phyloP scores from a whole-genome alignment of 805 yeast species.

The Alloascoidea africana region DNA sequence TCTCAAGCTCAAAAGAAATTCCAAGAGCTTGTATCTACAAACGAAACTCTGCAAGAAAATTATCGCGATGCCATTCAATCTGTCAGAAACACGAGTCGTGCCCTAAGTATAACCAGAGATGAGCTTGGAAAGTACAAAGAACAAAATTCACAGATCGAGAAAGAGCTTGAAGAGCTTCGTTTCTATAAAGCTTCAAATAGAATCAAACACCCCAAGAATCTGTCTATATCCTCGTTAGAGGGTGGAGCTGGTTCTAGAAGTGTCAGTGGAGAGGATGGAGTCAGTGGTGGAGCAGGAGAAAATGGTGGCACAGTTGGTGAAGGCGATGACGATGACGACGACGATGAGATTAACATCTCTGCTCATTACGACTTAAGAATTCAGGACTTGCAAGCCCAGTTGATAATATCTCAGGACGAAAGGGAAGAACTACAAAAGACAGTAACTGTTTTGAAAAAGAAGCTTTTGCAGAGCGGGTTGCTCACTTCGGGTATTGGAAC shows the following conservation, averaged over 20 bases:
- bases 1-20: not conserved
- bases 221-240: no score
- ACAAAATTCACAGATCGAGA: conserved; percentile 34
- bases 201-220: conserved; percentile 32
- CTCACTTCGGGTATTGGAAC: not conserved
- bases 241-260: no score
- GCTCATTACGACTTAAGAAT: conserved; percentile 56
- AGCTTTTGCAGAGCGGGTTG: not conserved
- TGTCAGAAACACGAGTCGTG: conserved; percentile 46
- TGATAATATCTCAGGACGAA: conserved; percentile 69
- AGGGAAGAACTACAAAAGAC: conserved; percentile 41
- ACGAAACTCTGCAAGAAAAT: not conserved
- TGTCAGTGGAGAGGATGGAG: conserved; percentile 16
- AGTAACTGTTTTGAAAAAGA: not conserved
- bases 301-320: conserved; percentile 20
- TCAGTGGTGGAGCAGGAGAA: conserved; percentile 15
- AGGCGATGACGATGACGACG: not conserved
- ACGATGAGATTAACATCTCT: not conserved
- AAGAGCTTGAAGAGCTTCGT: conserved; percentile 51
- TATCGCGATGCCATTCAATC: conserved; percentile 1
- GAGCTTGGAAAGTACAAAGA: conserved; percentile 52
- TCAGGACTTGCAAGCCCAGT: conserved; percentile 73
- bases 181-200: conserved; percentile 4
- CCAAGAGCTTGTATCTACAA: not conserved
- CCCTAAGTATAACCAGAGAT: conserved; percentile 56